Base-by-base conservation (phyloP, 2,329 filamentous ascomycete genomes). In the Leptoxyphium fumago region DNA sequence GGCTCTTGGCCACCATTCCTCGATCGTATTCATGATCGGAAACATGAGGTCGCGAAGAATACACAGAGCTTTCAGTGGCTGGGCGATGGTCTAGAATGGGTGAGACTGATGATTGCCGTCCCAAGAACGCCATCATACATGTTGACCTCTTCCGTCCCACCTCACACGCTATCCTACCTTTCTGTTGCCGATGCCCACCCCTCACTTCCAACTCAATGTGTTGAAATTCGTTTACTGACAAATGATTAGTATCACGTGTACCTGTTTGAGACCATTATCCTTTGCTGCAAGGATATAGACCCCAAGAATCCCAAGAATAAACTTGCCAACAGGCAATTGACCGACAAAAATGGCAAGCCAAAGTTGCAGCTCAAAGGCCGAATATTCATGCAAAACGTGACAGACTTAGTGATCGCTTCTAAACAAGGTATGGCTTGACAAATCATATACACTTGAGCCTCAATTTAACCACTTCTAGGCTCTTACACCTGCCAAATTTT, bases 301-400 rank as follows among this genome's bases (percentile, higher is more conserved):
- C 77, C 84, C 10, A 86, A 80, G 62, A 95, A 95, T 68, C 72
- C 75, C 42, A 83, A 82, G 60, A 77, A 78, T 48, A 76, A 77
- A 53, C 66, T 77, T 52, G 86, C 83, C 61, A 84, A 86, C 45
- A 89, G 85, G 59, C 80, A 69, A 14, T 57, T 69, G 13, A 73
- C 77, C 46, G 84, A 79, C 61, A 80, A 77, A 60, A 83, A 77
- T 55, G 82, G 82, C 38, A 94, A 89, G 64, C 67, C 72, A 26
- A 76, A 74, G 52, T 72, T 96, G 48, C 88, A 95, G 64, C 73
- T 98, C 28, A 98, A 98, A 65, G 91, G 91, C 34, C 79, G 91
- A 42, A 98, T 98, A 56, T 96, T 95, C 67, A 96, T 98, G 88
- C 87, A 88, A 53, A 98, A 98, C 58, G 89, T 98, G 44, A 96